Evolutionary conservation across 495 filamentous ascomycete genomes (phyloP).

Genomic region (Aspergillus steynii): DNA sequence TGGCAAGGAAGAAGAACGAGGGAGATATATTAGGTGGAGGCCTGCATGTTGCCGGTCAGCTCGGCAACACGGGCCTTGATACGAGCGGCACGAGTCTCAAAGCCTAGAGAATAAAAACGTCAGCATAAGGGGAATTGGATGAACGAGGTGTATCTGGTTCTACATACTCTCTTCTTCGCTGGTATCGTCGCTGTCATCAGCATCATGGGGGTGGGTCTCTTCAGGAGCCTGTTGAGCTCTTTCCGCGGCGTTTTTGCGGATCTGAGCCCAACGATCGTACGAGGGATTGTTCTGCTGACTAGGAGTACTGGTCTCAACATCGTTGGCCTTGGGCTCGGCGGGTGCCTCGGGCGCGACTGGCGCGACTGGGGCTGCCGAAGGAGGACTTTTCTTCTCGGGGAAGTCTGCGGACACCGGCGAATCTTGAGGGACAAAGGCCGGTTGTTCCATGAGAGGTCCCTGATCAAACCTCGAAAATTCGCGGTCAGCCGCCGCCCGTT

Average conservation of each 20-base stretch:
- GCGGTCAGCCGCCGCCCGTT: constrained; percentile 63
- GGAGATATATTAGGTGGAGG: constrained; percentile 20
- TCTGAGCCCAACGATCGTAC: constrained; percentile 89
- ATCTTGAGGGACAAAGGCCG: constrained; percentile 76
- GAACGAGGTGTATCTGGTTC: constrained; percentile 2
- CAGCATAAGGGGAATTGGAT: constrained; percentile 19
- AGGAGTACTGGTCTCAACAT: constrained; percentile 12
- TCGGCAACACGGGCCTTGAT: constrained; percentile 98
- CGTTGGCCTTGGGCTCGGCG: background rate
- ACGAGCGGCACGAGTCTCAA: constrained; percentile 92
- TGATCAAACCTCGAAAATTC: constrained; percentile 87
- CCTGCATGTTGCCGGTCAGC: constrained; percentile 81
- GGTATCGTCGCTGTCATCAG: constrained; percentile 81
- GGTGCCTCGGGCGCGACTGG: background rate
- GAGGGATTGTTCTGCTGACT: constrained; percentile 25
- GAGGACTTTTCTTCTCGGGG: constrained; percentile 19
- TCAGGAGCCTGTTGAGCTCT: constrained; percentile 58
- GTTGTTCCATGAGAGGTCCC: constrained; percentile 83
- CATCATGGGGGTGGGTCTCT: constrained; percentile 50
- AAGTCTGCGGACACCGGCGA: constrained; percentile 39
- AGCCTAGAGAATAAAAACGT: constrained; percentile 55
- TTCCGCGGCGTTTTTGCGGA: constrained; percentile 89
- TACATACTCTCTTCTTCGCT: constrained; percentile 94
- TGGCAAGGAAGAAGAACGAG: constrained; percentile 1
- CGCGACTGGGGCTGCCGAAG: no score